These are phyloP conservation scores for Globisporangium nagaii DNA, from an alignment of 352 stramenopile species.

Conservation along the genomic window DNA sequence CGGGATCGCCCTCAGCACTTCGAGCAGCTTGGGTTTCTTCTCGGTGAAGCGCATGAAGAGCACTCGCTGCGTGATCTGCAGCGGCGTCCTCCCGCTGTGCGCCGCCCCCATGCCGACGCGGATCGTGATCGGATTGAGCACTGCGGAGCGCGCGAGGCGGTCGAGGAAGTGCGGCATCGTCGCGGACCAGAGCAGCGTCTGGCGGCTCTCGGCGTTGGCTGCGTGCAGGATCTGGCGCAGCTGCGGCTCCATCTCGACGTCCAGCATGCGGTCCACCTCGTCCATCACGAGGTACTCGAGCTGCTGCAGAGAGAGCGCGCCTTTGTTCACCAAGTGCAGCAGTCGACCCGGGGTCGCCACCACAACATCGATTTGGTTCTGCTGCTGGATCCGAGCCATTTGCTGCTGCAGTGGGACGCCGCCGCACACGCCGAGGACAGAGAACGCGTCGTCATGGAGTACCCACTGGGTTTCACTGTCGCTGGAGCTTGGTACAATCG, in stretches of 20 bases:
- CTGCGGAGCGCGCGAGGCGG: slow-evolving; percentile 89
- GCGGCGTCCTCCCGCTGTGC: slow-evolving; percentile 27
- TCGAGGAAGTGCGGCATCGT: slow-evolving; percentile 90
- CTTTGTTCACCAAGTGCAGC: slow-evolving; percentile 32
- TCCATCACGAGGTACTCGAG: slow-evolving; percentile 88
- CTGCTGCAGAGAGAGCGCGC: slow-evolving; percentile 20
- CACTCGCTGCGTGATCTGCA: slow-evolving; percentile 90
- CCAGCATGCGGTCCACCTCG: slow-evolving; percentile 96
- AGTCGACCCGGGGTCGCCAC: slow-evolving; percentile 57
- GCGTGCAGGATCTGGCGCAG: slow-evolving; percentile 91
- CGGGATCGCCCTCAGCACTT: slow-evolving; percentile 64
- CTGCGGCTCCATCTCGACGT: slow-evolving; percentile 89
- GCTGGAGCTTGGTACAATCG: not conserved
- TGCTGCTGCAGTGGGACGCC: slow-evolving; percentile 31
- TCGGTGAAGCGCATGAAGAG: slow-evolving; percentile 42
- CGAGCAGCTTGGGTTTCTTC: slow-evolving; percentile 37
- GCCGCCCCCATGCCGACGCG: slow-evolving; percentile 68
- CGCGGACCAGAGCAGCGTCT: slow-evolving; percentile 93
- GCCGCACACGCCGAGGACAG: slow-evolving; percentile 42
- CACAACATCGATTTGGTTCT: slow-evolving; percentile 30
- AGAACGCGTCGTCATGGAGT: slow-evolving; percentile 4
- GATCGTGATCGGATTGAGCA: slow-evolving; percentile 91
- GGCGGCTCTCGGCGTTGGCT: slow-evolving; percentile 50
- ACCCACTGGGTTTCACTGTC: slow-evolving; percentile 42
- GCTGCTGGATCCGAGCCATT: slow-evolving; percentile 15